phyloP scores from a whole-genome alignment of 2,329 filamentous ascomycete species.

The Ascochyta rabiei region DNA sequence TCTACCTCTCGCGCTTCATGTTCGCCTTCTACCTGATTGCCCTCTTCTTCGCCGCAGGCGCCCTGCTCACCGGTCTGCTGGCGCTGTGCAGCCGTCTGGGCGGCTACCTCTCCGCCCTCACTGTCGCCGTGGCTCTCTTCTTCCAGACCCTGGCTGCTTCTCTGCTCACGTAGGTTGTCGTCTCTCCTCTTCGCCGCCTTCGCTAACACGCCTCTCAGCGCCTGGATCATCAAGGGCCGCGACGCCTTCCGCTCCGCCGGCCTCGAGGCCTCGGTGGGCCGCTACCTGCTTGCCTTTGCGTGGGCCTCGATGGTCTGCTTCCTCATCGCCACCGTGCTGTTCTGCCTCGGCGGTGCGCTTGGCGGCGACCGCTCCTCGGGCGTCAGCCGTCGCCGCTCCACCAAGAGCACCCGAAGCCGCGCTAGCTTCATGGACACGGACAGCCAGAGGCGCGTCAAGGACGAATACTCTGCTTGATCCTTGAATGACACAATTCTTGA shows the following conservation, averaged over 20 bases:
- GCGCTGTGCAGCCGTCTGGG: constrained; percentile 75
- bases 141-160: constrained; percentile 70
- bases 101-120: constrained; percentile 67
- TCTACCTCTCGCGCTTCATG: constrained; percentile 86
- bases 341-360: constrained; percentile 66
- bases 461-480: constrained; percentile 65
- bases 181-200: background rate
- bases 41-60: constrained; percentile 75
- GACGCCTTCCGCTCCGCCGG: constrained; percentile 65
- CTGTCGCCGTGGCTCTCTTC: constrained; percentile 66
- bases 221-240: constrained; percentile 72
- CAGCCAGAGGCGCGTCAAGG: constrained; percentile 68
- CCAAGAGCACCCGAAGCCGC: constrained; percentile 48
- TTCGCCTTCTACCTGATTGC: constrained; percentile 90
- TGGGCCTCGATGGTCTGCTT: constrained; percentile 74
- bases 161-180: constrained; percentile 73
- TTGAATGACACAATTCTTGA: too few species aligned
- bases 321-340: constrained; percentile 69
- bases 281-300: constrained; percentile 75
- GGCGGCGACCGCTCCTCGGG: constrained; percentile 51
- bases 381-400: constrained; percentile 56
- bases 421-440: constrained; percentile 63
- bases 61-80: constrained; percentile 71
- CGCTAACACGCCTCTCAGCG: constrained; percentile 50
- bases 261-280: constrained; percentile 66